Conservation (phyloP, 2,329 filamentous ascomycete species). For the Aspergillus candidus region DNA sequence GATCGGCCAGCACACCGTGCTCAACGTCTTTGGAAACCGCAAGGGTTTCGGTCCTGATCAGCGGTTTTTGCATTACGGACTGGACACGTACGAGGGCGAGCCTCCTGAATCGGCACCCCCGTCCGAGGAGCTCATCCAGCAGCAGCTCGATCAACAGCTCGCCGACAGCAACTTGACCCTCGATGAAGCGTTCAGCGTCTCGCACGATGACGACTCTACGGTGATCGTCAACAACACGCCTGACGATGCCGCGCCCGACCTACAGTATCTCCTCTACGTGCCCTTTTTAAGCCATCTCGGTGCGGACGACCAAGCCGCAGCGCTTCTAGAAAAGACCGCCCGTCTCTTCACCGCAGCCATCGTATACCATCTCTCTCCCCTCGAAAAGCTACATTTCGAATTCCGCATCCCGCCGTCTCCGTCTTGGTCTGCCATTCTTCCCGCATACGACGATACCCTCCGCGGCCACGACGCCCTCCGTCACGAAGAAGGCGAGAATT, state of each 20-base stretch:
- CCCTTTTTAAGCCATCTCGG: conserved; percentile 10
- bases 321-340: conserved; percentile 11
- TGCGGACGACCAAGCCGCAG: not conserved
- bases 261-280: conserved; percentile 14
- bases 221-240: conserved; percentile 12
- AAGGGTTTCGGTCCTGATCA: not conserved
- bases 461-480: conserved; percentile 1
- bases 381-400: conserved; percentile 8
- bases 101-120: conserved; percentile 1
- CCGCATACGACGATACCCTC: conserved; percentile 7
- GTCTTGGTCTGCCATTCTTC: conserved; percentile 8
- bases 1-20: conserved; percentile 3
- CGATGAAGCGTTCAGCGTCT: conserved; percentile 4
- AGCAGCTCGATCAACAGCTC: conserved; percentile 10
- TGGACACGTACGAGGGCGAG: conserved; percentile 12
- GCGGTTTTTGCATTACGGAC: conserved; percentile 1
- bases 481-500: conserved; percentile 2
- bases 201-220: not conserved
- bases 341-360: conserved; percentile 10
- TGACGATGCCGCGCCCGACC: conserved; percentile 3
- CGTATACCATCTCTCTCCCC: conserved; percentile 4
- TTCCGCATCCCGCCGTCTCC: conserved; percentile 9
- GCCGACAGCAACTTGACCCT: conserved; percentile 4
- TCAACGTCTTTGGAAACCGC: not conserved
- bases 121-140: conserved; percentile 8